Conservation (phyloP, 345 rosid species). For the Populus deltoides region DNA sequence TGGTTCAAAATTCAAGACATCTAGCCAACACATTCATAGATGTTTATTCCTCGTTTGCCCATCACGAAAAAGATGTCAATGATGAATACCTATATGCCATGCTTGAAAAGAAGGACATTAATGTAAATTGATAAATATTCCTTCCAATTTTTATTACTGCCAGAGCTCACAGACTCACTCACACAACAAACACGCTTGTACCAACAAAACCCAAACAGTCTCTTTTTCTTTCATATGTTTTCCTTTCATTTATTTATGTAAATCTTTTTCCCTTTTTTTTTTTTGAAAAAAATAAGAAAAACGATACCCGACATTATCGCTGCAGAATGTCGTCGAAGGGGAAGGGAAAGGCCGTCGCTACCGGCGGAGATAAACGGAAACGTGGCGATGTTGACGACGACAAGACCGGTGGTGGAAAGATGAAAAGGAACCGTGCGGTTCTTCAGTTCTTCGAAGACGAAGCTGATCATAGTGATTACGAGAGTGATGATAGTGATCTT, state of each 20-base stretch:
- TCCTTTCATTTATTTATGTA: not conserved
- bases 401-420: conserved; percentile 9
- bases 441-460: conserved; percentile 34
- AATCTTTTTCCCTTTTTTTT: not conserved
- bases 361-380: conserved; percentile 18
- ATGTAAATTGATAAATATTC: not conserved
- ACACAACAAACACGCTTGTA: not conserved
- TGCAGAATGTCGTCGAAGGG: conserved; percentile 16
- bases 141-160: not conserved
- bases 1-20: no score
- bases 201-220: not conserved
- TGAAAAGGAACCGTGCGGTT: conserved; percentile 25
- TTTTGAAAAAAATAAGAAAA: not conserved
- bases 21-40: no score
- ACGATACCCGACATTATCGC: not conserved
- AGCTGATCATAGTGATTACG: conserved; percentile 18
- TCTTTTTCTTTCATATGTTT: not conserved
- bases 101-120: not conserved
- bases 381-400: conserved; percentile 7
- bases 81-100: not conserved
- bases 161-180: not conserved
- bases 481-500: conserved; percentile 12
- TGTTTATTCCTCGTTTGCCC: not conserved
- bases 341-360: conserved; percentile 24
- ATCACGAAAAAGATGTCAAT: no score